phyloP scores from a whole-genome alignment of 2,329 filamentous ascomycete genomes.

The Phialocephala sp. region DNA sequence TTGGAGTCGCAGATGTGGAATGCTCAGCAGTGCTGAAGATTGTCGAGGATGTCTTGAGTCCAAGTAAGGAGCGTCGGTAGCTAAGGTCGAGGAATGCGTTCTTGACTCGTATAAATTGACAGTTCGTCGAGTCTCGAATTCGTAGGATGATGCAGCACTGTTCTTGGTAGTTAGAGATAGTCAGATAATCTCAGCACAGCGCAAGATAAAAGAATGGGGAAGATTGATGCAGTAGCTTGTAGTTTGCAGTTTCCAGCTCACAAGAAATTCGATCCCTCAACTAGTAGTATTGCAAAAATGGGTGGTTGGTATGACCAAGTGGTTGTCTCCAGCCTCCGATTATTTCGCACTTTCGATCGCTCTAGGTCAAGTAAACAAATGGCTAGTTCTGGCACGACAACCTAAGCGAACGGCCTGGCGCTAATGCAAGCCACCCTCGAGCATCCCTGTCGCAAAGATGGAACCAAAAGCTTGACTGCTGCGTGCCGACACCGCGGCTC shows the following conservation, averaged over 20 bases:
- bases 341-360: no score
- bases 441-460: background rate
- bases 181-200: background rate
- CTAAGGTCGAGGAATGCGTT: constrained; percentile 32
- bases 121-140: constrained; percentile 6
- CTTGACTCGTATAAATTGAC: background rate
- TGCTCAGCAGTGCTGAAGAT: constrained; percentile 37
- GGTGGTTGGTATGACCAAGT: background rate
- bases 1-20: constrained; percentile 43
- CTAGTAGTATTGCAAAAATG: constrained; percentile 17
- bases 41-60: constrained; percentile 25
- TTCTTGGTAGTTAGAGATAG: constrained; percentile 11
- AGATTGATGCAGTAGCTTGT: constrained; percentile 19
- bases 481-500: background rate
- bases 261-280: constrained; percentile 15
- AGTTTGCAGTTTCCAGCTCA: constrained; percentile 25
- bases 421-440: background rate
- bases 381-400: background rate
- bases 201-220: constrained; percentile 12
- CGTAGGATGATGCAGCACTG: constrained; percentile 16
- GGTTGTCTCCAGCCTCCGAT: background rate
- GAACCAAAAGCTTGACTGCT: background rate
- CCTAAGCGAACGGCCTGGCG: background rate
- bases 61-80: background rate
- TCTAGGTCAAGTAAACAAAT: background rate